A percentile compares a stretch with the other conserved stretches of the same genome.
phyloP scores from a whole-genome alignment of 2,329 filamentous ascomycete species.

The Colletotrichum cuscutae region DNA sequence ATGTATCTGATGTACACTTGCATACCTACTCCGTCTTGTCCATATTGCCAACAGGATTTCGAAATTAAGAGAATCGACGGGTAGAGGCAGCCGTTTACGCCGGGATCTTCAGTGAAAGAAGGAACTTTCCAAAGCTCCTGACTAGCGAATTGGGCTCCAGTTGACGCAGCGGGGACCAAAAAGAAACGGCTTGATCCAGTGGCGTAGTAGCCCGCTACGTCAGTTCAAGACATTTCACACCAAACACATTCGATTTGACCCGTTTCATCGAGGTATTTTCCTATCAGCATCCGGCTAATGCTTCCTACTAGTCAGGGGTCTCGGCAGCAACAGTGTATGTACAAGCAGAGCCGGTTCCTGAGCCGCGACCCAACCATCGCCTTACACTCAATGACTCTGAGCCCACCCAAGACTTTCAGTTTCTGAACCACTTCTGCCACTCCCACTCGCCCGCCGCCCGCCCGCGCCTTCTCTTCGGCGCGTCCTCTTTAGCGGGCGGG shows the following conservation, averaged over 20 bases:
- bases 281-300: constrained; percentile 15
- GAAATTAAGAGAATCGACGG: neutral
- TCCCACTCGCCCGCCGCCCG: neutral
- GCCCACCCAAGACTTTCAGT: neutral
- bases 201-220: constrained; percentile 20
- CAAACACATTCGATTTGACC: no score
- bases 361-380: constrained; percentile 19
- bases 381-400: neutral
- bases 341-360: constrained; percentile 30
- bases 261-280: neutral
- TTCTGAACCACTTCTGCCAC: neutral
- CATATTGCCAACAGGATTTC: neutral
- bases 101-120: constrained; percentile 19
- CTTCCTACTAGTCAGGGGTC: constrained; percentile 28
- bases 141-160: constrained; percentile 5
- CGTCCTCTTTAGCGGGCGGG: constrained; percentile 21
- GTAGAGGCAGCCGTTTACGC: neutral
- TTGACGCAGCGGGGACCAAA: constrained; percentile 1
- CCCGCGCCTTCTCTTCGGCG: neutral
- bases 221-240: neutral
- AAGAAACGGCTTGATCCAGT: constrained; percentile 13
- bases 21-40: no score
- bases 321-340: neutral
- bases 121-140: neutral
- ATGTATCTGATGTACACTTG: no score